Conservation (phyloP, 805 yeast species). For the Wickerhamiella kazuoi region DNA sequence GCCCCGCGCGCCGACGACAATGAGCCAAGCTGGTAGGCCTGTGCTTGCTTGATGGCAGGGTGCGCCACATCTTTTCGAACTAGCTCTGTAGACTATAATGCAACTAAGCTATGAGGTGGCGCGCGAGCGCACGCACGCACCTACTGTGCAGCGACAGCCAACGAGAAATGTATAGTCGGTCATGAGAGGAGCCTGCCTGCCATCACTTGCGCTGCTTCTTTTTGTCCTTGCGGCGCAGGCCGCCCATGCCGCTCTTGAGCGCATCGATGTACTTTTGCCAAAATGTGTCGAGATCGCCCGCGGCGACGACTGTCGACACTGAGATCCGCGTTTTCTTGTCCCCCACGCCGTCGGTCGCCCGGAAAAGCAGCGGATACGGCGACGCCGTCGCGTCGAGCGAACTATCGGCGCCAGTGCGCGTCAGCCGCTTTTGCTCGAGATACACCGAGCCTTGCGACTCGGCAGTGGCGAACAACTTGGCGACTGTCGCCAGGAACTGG, state of each 20-base stretch:
- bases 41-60: background rate
- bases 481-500: constrained; percentile 18
- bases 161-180: too few species aligned
- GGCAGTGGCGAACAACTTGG: constrained; percentile 14
- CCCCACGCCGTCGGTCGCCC: constrained; percentile 43
- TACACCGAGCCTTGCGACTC: constrained; percentile 21
- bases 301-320: constrained; percentile 53
- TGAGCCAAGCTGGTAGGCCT: constrained; percentile 3
- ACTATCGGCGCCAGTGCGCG: constrained; percentile 10
- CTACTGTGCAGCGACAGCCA: too few species aligned
- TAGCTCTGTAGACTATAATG: background rate
- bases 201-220: constrained; percentile 43
- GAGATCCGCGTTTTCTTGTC: constrained; percentile 38
- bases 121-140: too few species aligned
- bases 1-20: constrained; percentile 1
- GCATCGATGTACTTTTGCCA: constrained; percentile 61
- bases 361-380: constrained; percentile 45
- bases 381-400: constrained; percentile 9
- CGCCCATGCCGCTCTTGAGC: constrained; percentile 53
- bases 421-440: constrained; percentile 21
- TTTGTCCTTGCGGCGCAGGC: constrained; percentile 69
- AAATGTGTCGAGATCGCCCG: constrained; percentile 44
- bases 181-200: too few species aligned
- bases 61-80: too few species aligned
- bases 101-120: too few species aligned